Percentiles rank a stretch among this genome's conserved stretches.
These are phyloP conservation scores for Calocybe cyanea DNA, from an alignment of 768 basidiomycete genomes.

Conservation along the genomic window DNA sequence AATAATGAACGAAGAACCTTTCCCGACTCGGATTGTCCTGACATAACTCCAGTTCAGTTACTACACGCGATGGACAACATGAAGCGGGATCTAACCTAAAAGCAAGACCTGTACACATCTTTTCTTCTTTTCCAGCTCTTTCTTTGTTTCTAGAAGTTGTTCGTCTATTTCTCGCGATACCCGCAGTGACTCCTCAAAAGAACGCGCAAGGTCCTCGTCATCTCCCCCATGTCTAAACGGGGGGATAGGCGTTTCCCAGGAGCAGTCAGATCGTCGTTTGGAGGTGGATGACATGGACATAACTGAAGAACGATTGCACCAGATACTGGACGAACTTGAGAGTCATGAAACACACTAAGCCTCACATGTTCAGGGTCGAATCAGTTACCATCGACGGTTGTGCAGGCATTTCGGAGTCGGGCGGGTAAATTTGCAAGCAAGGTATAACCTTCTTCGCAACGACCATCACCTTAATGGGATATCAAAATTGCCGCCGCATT, in stretches of 20 bases:
- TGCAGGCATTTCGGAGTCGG: slow-evolving; percentile 1
- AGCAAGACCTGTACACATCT: slow-evolving; percentile 53
- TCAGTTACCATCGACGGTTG: not conserved
- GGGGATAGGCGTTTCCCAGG: slow-evolving; percentile 6
- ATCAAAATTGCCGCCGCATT: not conserved
- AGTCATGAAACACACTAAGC: not conserved
- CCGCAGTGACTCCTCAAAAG: slow-evolving; percentile 37
- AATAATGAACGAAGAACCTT: slow-evolving; percentile 29
- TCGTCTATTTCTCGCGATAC: slow-evolving; percentile 49
- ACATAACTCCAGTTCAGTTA: not conserved
- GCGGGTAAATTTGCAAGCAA: slow-evolving; percentile 4
- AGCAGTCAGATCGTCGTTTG: not conserved
- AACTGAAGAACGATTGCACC: too few relatives aligned
- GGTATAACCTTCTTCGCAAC: not conserved
- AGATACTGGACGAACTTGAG: not conserved
- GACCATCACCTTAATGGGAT: slow-evolving; percentile 6
- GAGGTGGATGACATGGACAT: not conserved
- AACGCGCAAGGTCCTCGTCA: slow-evolving; percentile 12
- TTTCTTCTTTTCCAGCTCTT: slow-evolving; percentile 43
- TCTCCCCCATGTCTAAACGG: slow-evolving; percentile 3
- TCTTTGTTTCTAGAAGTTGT: slow-evolving; percentile 39
- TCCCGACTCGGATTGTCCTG: slow-evolving; percentile 61
- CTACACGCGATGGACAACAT: not conserved
- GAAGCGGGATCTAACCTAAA: slow-evolving; percentile 30
- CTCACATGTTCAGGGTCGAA: slow-evolving; percentile 5